Percentiles rank a stretch among this genome's conserved stretches.
phyloP scores from a whole-genome alignment of 805 yeast genomes.

The Lipomyces starkeyi region DNA sequence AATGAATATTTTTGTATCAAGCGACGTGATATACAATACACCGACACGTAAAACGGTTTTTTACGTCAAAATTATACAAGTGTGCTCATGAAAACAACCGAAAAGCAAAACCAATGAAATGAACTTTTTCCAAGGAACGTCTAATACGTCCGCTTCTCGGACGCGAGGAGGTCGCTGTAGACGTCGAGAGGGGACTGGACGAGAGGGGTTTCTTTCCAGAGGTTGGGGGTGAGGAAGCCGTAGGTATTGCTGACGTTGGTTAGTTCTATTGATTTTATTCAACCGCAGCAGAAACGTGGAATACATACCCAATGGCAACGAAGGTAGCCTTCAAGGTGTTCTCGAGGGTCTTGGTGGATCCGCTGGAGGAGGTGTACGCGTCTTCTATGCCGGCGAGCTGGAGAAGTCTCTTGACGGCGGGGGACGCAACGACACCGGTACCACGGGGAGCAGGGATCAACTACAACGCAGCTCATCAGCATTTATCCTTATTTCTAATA shows the following conservation, averaged over 20 bases:
- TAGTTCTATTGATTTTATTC: neutral
- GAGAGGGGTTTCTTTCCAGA: constrained; percentile 88
- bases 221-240: constrained; percentile 99
- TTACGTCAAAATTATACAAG: neutral
- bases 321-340: constrained; percentile 99
- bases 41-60: neutral
- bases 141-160: constrained; percentile 38
- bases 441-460: constrained; percentile 99
- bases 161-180: constrained; percentile 53
- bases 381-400: constrained; percentile 99
- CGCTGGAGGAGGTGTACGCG: constrained; percentile 97
- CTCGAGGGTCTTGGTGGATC: constrained; percentile 99
- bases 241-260: constrained; percentile 77
- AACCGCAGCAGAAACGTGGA: neutral
- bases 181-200: constrained; percentile 93
- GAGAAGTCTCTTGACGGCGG: constrained; percentile 98
- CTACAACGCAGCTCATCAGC: constrained; percentile 38
- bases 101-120: neutral
- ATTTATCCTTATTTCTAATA: neutral
- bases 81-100: constrained; percentile 1
- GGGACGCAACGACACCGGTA: constrained; percentile 99
- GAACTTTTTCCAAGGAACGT: constrained; percentile 4
- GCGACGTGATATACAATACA: constrained; percentile 4
- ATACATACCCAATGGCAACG: constrained; percentile 72
- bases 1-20: constrained; percentile 1